A percentile compares a stretch with the other conserved stretches of the same genome.
Evolutionary conservation across 148 eudicot genomes (phyloP).

Genomic region (Fagopyrum homotropicum): DNA sequence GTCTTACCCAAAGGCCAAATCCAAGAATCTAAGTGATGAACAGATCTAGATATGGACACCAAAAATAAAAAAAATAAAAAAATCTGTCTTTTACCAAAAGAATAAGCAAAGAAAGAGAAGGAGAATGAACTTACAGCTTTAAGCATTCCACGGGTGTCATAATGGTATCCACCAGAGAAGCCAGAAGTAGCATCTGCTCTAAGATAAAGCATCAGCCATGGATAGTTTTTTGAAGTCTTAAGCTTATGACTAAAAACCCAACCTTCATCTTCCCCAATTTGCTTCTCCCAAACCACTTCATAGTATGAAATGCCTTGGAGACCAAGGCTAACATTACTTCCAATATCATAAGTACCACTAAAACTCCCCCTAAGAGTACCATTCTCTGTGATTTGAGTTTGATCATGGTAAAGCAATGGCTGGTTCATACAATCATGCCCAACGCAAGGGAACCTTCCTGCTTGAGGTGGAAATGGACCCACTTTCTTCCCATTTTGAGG

Average conservation of each 20-base stretch:
- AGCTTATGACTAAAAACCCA: conserved; percentile 56
- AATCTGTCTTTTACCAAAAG: neutral
- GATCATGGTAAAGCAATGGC: conserved; percentile 44
- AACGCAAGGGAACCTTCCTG: conserved; percentile 60
- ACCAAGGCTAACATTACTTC: conserved; percentile 15
- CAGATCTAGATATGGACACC: neutral
- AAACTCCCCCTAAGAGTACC: conserved; percentile 47
- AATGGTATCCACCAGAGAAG: conserved; percentile 57
- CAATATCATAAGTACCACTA: conserved; percentile 54
- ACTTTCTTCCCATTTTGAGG: conserved; percentile 64
- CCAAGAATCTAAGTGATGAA: neutral
- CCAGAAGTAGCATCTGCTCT: conserved; percentile 62
- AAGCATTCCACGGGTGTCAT: conserved; percentile 60
- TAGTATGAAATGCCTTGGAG: conserved; percentile 27
- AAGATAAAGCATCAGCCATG: conserved; percentile 60
- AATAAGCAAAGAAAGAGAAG: neutral
- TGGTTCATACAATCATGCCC: conserved; percentile 84
- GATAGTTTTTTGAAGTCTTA: conserved; percentile 41
- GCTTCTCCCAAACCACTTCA: conserved; percentile 56
- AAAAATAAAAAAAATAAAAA: neutral
- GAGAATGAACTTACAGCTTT: conserved; percentile 33
- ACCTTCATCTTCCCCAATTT: conserved; percentile 35
- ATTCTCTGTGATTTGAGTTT: conserved; percentile 25
- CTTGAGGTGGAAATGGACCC: conserved; percentile 35
- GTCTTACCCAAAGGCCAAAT: neutral